Base-by-base conservation (phyloP, 2,329 filamentous ascomycete species). In the Dendrostoma leiphaemia region DNA sequence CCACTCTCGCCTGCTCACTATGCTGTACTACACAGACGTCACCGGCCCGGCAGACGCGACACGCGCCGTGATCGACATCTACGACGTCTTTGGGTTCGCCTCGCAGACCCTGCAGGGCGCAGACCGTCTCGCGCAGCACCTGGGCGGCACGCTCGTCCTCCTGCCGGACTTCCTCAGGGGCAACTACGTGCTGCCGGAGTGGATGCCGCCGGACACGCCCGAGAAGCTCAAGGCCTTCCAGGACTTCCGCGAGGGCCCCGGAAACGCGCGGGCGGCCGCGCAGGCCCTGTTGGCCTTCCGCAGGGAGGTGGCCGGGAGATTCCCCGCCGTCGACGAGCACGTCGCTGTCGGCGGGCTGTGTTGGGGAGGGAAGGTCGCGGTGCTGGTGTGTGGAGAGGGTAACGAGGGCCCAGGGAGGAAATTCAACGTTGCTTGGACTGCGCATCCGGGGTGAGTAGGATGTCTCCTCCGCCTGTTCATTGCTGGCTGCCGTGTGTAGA, bases 71-170 rank as follows among this genome's bases (percentile, higher is more conserved):
- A 63, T 80, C 17, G 65, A 72, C 54, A 65, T 80, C 53, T 78
- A 76, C 63, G 78, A 80, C 62, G 67, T 79, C 60, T 78, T 80
- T 58, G 74, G 76, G 56, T 58, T 71, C 46, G 64, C 69, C 44
- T 66, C 68, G 7, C 77, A 80, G 61, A 78, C 73, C 3, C 62
- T 77, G 6, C 75, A 78, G 59, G 78, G 76, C 24, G 76, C 75
- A 1, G 77, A 80, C 62, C 66, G 73, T 7, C 67, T 79, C 3
- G 67, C 75, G 0, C 60, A 66, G 3, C 62, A 66, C 12, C 59
- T 70, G 10, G 62, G 63, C 2, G 65, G 69, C 24, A 67, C 71
- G 1, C 62, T 78, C 0, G 70, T 78, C 7, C 55, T 79, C 4
- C 59, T 78, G 34, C 69, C 71, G 4, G 70, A 74, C 53, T 64